Percentiles rank a stretch among this genome's conserved stretches.
phyloP scores from a whole-genome alignment of 2,329 filamentous ascomycete species.

The Aspergillus ochraceus region DNA sequence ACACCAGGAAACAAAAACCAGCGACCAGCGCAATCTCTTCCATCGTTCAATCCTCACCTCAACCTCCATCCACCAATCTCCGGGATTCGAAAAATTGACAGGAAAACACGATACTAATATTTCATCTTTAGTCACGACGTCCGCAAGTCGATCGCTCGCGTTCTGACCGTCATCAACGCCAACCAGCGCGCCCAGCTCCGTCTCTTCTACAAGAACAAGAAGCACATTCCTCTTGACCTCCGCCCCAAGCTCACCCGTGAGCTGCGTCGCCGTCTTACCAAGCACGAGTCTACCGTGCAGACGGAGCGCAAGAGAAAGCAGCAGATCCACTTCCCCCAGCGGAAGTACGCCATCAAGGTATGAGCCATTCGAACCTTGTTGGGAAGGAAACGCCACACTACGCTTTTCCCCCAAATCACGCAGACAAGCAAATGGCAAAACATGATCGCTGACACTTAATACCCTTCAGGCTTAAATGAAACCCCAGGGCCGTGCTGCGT shows the following conservation, averaged over 20 bases:
- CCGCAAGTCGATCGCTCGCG: conserved; percentile 98
- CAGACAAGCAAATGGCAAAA: neutral
- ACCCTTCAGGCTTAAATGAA: conserved; percentile 33
- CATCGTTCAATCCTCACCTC: neutral
- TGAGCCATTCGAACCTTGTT: conserved; percentile 20
- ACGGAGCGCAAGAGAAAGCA: conserved; percentile 98
- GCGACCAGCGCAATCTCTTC: neutral
- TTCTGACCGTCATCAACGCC: conserved; percentile 99
- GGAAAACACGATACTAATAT: conserved; percentile 27
- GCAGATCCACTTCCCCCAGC: conserved; percentile 92
- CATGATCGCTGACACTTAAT: conserved; percentile 5
- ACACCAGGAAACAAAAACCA: conserved; percentile 6
- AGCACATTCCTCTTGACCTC: conserved; percentile 98
- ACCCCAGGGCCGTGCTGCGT: conserved; percentile 13
- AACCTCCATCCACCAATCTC: neutral
- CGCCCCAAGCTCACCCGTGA: conserved; percentile 97
- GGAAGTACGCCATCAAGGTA: conserved; percentile 99
- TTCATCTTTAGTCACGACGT: conserved; percentile 76
- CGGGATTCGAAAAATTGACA: neutral
- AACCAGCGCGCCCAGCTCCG: conserved; percentile 98
- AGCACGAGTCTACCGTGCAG: conserved; percentile 80
- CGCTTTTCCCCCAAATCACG: neutral
- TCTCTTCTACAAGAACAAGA: conserved; percentile 99
- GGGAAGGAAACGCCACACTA: neutral
- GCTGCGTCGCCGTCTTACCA: conserved; percentile 91